These are phyloP conservation scores for Neurospora crassa DNA, from an alignment of 2,329 filamentous ascomycete species.

Conservation along the genomic window DNA sequence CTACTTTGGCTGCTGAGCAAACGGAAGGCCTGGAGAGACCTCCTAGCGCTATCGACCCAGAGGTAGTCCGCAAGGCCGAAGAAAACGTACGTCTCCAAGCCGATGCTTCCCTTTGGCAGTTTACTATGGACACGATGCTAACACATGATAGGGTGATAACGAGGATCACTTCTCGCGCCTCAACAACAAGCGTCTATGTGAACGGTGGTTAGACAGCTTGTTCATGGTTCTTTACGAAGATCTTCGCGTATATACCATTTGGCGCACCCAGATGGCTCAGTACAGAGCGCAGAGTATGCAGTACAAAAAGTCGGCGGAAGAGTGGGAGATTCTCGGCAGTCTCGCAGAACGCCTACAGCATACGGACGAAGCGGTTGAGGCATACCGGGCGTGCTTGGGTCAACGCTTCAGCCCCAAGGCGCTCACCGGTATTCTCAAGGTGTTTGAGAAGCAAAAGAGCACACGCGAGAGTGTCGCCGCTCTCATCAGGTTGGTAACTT, in stretches of 20 bases:
- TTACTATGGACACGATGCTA: background rate
- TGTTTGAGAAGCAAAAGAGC: conserved; percentile 69
- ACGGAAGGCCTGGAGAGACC: conserved; percentile 59
- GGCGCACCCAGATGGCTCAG: conserved; percentile 96
- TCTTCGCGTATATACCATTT: conserved; percentile 95
- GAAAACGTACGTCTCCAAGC: conserved; percentile 48
- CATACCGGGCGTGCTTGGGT: conserved; percentile 78
- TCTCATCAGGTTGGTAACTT: conserved; percentile 86
- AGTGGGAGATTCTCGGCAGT: conserved; percentile 96
- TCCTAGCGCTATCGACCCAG: conserved; percentile 66
- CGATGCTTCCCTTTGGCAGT: background rate
- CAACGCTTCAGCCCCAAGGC: conserved; percentile 92
- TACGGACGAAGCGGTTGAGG: conserved; percentile 81
- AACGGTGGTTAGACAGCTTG: conserved; percentile 94
- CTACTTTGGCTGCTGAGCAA: conserved; percentile 21
- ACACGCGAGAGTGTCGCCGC: conserved; percentile 72
- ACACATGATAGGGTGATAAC: conserved; percentile 41
- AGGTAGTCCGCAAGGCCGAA: conserved; percentile 61
- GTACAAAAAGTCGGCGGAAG: conserved; percentile 93
- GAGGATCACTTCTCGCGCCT: conserved; percentile 77
- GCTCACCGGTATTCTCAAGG: conserved; percentile 70
- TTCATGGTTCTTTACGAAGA: conserved; percentile 99
- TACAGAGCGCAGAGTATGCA: conserved; percentile 87
- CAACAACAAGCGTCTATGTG: conserved; percentile 93
- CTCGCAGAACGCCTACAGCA: conserved; percentile 90